A percentile compares a stretch with the other conserved stretches of the same genome.
Evolutionary conservation across 139 green algal species (phyloP).

Genomic region (Chlorella sp.): DNA sequence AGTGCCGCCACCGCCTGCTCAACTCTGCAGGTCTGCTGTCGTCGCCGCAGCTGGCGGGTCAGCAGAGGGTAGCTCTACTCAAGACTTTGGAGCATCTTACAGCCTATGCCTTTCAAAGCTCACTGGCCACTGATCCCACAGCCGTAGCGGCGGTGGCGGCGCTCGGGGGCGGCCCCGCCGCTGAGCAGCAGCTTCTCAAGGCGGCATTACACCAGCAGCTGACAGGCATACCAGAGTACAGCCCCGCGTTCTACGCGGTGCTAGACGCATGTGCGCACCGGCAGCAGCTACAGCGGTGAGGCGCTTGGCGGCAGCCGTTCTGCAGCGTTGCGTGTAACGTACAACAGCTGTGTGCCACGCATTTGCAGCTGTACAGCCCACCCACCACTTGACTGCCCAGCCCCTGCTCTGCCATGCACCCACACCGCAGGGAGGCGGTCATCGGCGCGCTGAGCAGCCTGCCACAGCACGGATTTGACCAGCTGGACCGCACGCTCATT

Average conservation of each 20-base stretch:
- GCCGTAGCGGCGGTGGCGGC: background rate
- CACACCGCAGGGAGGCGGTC: background rate
- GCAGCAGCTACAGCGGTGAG: background rate
- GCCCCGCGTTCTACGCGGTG: background rate
- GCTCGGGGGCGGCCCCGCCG: background rate
- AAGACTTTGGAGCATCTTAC: background rate
- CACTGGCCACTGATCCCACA: background rate
- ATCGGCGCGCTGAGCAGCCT: background rate
- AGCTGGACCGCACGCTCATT: slow-evolving; percentile 9
- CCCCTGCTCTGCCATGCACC: no score
- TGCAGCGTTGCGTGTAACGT: no score
- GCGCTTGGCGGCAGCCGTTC: no score
- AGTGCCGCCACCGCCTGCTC: no score
- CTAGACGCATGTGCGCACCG: background rate
- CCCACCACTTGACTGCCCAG: no score
- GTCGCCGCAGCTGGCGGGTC: background rate
- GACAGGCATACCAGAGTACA: background rate
- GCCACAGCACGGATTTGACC: slow-evolving; percentile 5
- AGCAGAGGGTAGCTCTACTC: background rate
- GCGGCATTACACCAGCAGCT: slow-evolving; percentile 5
- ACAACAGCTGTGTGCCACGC: no score
- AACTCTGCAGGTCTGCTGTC: background rate
- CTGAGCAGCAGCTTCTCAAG: background rate
- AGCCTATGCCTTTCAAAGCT: background rate
- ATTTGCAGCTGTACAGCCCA: no score